These are phyloP conservation scores for Xylariales sp. DNA, from an alignment of 2,329 filamentous ascomycete species.

Conservation along the genomic window DNA sequence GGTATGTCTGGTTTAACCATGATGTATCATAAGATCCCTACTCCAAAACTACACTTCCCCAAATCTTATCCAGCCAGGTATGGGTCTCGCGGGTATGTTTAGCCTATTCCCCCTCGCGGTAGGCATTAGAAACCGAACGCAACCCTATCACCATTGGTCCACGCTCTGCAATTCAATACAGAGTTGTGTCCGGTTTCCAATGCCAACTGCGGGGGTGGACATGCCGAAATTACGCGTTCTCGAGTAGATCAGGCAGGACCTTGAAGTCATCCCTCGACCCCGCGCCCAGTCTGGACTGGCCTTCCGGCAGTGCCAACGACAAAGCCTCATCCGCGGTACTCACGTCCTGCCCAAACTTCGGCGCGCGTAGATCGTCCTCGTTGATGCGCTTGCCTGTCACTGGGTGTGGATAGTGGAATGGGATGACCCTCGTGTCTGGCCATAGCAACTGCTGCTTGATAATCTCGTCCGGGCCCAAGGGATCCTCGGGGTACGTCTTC, in stretches of 20 bases:
- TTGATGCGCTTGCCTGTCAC: conserved; percentile 40
- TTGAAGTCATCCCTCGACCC: conserved; percentile 27
- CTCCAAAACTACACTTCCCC: no score
- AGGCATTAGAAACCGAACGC: no score
- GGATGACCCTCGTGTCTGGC: conserved; percentile 50
- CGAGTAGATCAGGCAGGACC: conserved; percentile 31
- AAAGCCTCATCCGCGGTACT: conserved; percentile 36
- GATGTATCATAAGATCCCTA: no score
- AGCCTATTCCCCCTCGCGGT: no score
- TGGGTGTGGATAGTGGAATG: conserved; percentile 49
- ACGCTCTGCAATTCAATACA: no score
- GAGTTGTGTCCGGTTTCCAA: no score
- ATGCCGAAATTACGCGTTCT: conserved; percentile 20
- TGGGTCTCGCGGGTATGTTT: no score
- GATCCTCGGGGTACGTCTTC: conserved; percentile 44
- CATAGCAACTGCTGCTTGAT: conserved; percentile 50
- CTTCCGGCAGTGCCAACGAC: conserved; percentile 33
- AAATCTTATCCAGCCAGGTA: no score
- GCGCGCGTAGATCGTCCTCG: conserved; percentile 45
- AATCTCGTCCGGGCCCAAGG: conserved; percentile 46
- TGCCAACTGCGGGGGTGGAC: no score
- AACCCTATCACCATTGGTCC: no score
- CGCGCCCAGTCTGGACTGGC: conserved; percentile 29
- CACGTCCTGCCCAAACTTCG: conserved; percentile 36
- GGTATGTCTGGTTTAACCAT: no score